Evolutionary conservation across 1,284 basidiomycete species (phyloP), one percentile per base, ranked within the genome.

Genomic region (Marasmius sp.): DNA sequence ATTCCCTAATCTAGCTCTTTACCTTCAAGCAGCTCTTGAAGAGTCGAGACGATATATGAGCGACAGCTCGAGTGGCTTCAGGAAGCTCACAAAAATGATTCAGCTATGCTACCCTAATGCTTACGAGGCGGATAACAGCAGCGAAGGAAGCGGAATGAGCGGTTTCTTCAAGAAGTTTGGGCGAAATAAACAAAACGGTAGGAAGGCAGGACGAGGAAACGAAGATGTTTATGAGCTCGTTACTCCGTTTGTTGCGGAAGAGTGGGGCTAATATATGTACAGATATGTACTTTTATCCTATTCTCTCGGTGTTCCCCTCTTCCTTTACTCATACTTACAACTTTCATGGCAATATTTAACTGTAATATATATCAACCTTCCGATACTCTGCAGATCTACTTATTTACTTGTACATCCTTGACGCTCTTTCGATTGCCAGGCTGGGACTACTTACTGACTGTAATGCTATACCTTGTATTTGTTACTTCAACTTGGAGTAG

Each of bases 201-300:
- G 74, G 59, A 77, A 79, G 62, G 81, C 73, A 65, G 74, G 77
- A 56, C 75, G 79, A 66, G 81, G 80, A 65, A 92, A 92, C 68
- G 88, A 89, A 67, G 89, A 92, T 63, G 87, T 85, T 12, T 92
- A 86, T 65, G 88, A 91, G 56, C 80, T 92, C 16, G 89, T 93
- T 59, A 93, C 91, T 34, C 91, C 91, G 0, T 93, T 92, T 71
- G 81, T 86, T n/a, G 72, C 83, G n/a, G 82, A 85, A 61, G 85
- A 85, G 65, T 87, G 83, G 82, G 83, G 84, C 56, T 83, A 66
- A 69, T 41, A 5, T 34, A 36, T 16, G 34, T 18, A 34, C 52
- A 7, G 39, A 16, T 20, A 16, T 33, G n/a, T 39, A 12, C 36
- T 56, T 18, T 59, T 62, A 36, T 45, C 41, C 27, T 27, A 27